Percentiles rank a stretch among this genome's conserved stretches.
Conservation (phyloP, 1,284 basidiomycete genomes). For the Sporisorium reilianum region DNA sequence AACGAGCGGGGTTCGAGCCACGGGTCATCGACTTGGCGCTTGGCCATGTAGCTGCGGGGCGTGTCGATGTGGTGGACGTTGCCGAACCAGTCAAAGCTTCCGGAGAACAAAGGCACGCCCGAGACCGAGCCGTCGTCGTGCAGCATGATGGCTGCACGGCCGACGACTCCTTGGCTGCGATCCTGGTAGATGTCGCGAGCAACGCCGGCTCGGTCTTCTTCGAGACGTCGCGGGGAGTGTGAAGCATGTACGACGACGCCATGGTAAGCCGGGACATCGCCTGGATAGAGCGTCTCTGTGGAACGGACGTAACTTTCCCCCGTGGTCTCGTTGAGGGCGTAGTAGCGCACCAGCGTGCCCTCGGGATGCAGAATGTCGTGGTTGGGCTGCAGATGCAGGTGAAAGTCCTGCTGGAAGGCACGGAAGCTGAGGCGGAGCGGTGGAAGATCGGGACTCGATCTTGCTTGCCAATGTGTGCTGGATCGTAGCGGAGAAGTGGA, state of each 20-base stretch:
- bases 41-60: constrained; percentile 40
- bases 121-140: constrained; percentile 56
- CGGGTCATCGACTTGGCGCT: constrained; percentile 40
- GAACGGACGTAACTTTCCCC: constrained; percentile 31
- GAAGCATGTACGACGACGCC: constrained; percentile 58
- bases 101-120: constrained; percentile 52
- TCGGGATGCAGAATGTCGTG: constrained; percentile 58
- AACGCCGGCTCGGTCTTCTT: constrained; percentile 54
- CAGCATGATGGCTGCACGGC: constrained; percentile 57
- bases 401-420: constrained; percentile 58
- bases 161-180: constrained; percentile 50
- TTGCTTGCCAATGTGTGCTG: constrained; percentile 12
- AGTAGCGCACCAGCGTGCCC: constrained; percentile 52
- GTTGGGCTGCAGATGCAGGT: constrained; percentile 60
- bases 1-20: constrained; percentile 33
- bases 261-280: constrained; percentile 62
- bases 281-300: constrained; percentile 39
- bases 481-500: constrained; percentile 1
- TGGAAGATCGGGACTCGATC: constrained; percentile 13
- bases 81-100: constrained; percentile 60
- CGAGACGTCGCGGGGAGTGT: constrained; percentile 41
- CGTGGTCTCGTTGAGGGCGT: constrained; percentile 37
- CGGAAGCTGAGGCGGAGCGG: constrained; percentile 57
- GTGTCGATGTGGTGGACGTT: constrained; percentile 58
- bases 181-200: constrained; percentile 47